A percentile compares a stretch with the other conserved stretches of the same genome.
phyloP scores from a whole-genome alignment of 768 basidiomycete genomes.

The Tephrocybe sp. region DNA sequence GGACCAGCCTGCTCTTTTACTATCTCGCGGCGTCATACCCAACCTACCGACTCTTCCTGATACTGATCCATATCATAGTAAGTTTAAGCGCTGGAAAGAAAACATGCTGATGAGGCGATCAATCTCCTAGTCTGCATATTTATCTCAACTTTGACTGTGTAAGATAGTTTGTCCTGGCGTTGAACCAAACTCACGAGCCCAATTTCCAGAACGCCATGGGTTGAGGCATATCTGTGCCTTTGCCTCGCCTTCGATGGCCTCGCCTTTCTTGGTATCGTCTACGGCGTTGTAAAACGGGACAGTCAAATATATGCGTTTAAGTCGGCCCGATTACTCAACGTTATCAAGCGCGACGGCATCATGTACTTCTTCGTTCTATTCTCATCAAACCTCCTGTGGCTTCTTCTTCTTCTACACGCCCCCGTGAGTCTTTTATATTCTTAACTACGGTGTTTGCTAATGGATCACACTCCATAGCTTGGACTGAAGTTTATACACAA shows the following conservation, averaged over 20 bases:
- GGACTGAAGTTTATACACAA: conserved; percentile 11
- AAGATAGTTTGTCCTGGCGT: no score
- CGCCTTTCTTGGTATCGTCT: conserved; percentile 15
- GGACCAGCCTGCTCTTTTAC: not conserved
- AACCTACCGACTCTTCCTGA: not conserved
- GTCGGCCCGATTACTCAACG: not conserved
- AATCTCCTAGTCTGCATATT: not conserved
- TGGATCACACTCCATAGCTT: not conserved
- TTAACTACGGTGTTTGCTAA: not conserved
- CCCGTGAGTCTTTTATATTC: conserved; percentile 4
- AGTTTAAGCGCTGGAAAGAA: not conserved
- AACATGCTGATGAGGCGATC: no score
- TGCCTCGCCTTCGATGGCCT: conserved; percentile 21
- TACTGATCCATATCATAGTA: conserved; percentile 3
- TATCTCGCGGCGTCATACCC: not conserved
- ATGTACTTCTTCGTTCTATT: conserved; percentile 22
- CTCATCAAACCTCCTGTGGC: conserved; percentile 21
- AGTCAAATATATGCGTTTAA: not conserved
- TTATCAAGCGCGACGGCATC: conserved; percentile 18
- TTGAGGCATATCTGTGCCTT: conserved; percentile 15
- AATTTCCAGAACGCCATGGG: not conserved
- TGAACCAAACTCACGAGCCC: no score
- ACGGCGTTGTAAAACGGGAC: not conserved
- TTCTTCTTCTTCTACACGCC: conserved; percentile 16
- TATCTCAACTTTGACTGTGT: conserved; percentile 1